phyloP scores from a whole-genome alignment of 495 filamentous ascomycete genomes.

The Neurospora hispaniola region DNA sequence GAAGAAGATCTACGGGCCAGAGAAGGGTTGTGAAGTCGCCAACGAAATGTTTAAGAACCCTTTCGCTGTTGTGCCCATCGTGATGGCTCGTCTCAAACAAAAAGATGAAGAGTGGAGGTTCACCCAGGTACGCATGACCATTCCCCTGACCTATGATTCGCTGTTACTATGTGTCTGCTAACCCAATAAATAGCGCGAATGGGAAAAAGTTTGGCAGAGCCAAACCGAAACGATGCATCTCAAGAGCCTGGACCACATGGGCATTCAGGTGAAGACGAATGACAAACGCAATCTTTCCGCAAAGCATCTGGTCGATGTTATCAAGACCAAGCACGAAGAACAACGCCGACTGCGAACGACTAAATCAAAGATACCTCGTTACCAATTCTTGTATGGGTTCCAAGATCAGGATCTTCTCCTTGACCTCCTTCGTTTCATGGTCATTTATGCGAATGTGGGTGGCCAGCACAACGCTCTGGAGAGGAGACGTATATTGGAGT shows the following conservation, averaged over 20 bases:
- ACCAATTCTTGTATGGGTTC: slow-evolving; percentile 66
- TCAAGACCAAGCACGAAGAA: slow-evolving; percentile 81
- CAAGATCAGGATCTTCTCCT: slow-evolving; percentile 68
- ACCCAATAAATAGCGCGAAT: slow-evolving; percentile 60
- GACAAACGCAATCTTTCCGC: slow-evolving; percentile 86
- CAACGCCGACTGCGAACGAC: slow-evolving; percentile 55
- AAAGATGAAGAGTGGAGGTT: slow-evolving; percentile 97
- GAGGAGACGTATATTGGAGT: slow-evolving; percentile 62
- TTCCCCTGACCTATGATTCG: background rate
- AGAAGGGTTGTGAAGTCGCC: slow-evolving; percentile 72
- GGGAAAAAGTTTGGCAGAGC: slow-evolving; percentile 97
- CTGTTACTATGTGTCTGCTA: slow-evolving; percentile 1
- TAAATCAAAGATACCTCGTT: slow-evolving; percentile 46
- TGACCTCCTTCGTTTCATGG: slow-evolving; percentile 69
- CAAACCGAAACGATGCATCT: slow-evolving; percentile 89
- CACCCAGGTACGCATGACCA: slow-evolving; percentile 42
- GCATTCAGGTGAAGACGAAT: slow-evolving; percentile 65
- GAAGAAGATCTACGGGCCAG: slow-evolving; percentile 93
- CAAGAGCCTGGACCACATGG: slow-evolving; percentile 92
- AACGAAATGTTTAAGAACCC: slow-evolving; percentile 73
- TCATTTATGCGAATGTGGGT: slow-evolving; percentile 61
- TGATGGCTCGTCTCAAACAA: slow-evolving; percentile 78
- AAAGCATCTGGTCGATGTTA: slow-evolving; percentile 75
- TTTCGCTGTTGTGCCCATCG: slow-evolving; percentile 70
- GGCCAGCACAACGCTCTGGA: slow-evolving; percentile 59